These are phyloP conservation scores for Adiantum capillusveneris DNA, from an alignment of 75 land plant genomes.

Conservation along the genomic window DNA sequence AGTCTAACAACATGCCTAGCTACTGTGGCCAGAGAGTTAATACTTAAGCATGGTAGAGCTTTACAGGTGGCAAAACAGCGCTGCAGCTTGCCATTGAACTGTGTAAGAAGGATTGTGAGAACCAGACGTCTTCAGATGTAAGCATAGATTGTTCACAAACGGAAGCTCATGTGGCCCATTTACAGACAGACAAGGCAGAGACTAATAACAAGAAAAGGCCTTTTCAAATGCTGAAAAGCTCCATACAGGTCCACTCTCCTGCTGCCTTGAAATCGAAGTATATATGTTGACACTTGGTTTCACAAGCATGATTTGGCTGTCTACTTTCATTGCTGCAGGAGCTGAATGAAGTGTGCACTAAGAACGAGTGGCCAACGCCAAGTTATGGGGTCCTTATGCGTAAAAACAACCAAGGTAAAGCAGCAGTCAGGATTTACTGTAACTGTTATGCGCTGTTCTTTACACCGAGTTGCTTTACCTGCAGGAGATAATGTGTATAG, in stretches of 20 bases:
- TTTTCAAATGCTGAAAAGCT: slow-evolving; percentile 5
- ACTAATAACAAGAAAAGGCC: neutral
- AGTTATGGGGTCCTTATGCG: neutral
- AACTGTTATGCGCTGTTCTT: neutral
- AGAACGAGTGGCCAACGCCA: neutral
- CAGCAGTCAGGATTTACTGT: too few species aligned
- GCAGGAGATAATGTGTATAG: neutral
- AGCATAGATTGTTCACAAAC: slow-evolving; percentile 3
- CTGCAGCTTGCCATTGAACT: neutral
- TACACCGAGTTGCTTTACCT: neutral
- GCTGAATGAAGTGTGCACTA: neutral
- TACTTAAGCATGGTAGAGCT: neutral
- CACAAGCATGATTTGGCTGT: too few species aligned
- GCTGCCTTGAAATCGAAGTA: too few species aligned
- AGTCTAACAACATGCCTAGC: too few species aligned
- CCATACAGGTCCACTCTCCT: neutral
- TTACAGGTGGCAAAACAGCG: neutral
- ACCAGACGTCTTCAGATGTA: neutral
- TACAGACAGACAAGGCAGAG: too few species aligned
- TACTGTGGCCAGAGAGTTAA: too few species aligned
- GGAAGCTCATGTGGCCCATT: too few species aligned
- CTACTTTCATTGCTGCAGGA: neutral
- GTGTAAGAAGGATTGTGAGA: neutral
- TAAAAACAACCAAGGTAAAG: slow-evolving; percentile 1
- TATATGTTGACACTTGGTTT: too few species aligned